Conservation (phyloP, 2,329 filamentous ascomycete species). For the Pseudogymnoascus sp. region DNA sequence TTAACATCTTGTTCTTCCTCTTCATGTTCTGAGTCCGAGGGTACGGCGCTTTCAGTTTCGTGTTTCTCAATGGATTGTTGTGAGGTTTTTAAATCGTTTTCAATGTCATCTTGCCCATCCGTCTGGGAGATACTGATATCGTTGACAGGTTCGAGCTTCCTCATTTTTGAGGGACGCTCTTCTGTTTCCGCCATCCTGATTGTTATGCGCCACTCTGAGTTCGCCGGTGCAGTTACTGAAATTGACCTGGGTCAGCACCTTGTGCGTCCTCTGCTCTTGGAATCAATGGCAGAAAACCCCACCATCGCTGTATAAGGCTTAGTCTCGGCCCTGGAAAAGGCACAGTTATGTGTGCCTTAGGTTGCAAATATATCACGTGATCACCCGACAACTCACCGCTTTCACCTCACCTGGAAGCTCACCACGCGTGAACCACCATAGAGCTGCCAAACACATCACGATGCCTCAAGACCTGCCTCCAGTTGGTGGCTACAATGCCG, state of each 20-base stretch:
- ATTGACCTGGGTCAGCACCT: background rate
- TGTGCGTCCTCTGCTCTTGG: background rate
- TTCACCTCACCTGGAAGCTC: slow-evolving; percentile 1
- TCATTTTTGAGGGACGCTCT: slow-evolving; percentile 26
- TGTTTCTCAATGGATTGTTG: background rate
- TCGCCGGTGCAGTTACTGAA: background rate
- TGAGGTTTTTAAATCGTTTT: slow-evolving; percentile 7
- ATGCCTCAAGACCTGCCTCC: slow-evolving; percentile 99
- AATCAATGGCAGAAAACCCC: slow-evolving; percentile 8
- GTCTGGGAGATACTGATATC: background rate
- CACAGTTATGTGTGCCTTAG: slow-evolving; percentile 5
- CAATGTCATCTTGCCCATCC: background rate
- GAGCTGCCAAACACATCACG: slow-evolving; percentile 32
- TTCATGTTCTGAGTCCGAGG: background rate
- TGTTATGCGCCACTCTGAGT: background rate
- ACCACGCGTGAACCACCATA: background rate
- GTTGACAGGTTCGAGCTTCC: slow-evolving; percentile 18
- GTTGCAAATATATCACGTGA: background rate
- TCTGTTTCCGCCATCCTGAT: slow-evolving; percentile 24
- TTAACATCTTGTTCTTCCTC: slow-evolving; percentile 8
- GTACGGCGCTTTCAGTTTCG: background rate
- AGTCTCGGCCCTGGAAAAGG: background rate
- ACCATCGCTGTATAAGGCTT: background rate
- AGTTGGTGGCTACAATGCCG: slow-evolving; percentile 83
- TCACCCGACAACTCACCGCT: background rate